phyloP scores from a whole-genome alignment of 305 asterid species.

The Fraxinus sp. region DNA sequence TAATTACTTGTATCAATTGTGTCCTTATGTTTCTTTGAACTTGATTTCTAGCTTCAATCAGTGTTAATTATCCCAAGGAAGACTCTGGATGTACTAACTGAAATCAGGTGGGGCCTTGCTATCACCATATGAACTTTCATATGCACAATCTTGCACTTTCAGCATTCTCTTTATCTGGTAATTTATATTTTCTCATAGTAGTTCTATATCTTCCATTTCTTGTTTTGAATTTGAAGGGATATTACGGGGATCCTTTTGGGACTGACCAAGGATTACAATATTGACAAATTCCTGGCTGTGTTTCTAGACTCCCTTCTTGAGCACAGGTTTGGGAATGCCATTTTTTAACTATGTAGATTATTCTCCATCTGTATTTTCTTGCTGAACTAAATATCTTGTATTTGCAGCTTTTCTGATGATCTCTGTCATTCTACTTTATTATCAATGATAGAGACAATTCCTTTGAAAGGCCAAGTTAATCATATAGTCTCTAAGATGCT shows the following conservation, averaged over 20 bases:
- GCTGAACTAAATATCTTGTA: conserved; percentile 28
- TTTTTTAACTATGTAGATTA: neutral
- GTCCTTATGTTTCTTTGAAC: conserved; percentile 19
- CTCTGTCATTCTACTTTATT: conserved; percentile 43
- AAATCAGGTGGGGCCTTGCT: conserved; percentile 53
- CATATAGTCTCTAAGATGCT: conserved; percentile 56
- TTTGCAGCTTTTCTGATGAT: conserved; percentile 67
- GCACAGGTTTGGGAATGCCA: conserved; percentile 60
- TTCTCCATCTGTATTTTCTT: conserved; percentile 1
- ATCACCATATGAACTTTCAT: conserved; percentile 11
- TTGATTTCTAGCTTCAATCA: conserved; percentile 58
- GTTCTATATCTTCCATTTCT: conserved; percentile 13
- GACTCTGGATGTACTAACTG: conserved; percentile 54
- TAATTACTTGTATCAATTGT: conserved; percentile 16
- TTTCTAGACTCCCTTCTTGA: conserved; percentile 76
- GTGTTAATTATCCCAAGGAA: conserved; percentile 75
- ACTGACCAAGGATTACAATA: conserved; percentile 69
- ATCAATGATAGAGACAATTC: conserved; percentile 55
- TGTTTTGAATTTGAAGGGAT: conserved; percentile 55
- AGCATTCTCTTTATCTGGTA: neutral
- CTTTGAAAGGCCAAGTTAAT: conserved; percentile 52
- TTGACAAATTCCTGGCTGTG: conserved; percentile 63
- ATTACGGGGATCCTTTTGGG: conserved; percentile 57
- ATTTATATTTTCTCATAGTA: conserved; percentile 15
- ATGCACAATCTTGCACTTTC: conserved; percentile 12